Percentiles rank a stretch among this genome's conserved stretches.
Evolutionary conservation across 1,139 yeast genomes (phyloP).

Genomic region (Pichia sp.): DNA sequence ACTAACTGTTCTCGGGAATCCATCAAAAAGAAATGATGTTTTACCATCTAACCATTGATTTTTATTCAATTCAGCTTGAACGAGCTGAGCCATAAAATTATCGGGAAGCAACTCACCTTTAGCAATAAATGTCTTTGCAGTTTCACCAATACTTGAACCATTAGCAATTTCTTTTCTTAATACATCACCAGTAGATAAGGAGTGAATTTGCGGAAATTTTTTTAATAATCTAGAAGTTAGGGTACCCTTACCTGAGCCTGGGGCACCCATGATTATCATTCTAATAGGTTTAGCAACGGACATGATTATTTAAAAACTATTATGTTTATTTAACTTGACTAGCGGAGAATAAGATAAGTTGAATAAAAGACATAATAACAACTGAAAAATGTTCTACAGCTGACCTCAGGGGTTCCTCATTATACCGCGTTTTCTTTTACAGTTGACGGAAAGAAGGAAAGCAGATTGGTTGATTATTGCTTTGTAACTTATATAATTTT

Average conservation of each 20-base stretch:
- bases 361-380: no score
- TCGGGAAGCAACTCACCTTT: slow-evolving; percentile 74
- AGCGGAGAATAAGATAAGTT: neutral
- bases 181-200: slow-evolving; percentile 81
- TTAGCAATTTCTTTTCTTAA: slow-evolving; percentile 60
- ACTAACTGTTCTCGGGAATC: slow-evolving; percentile 74
- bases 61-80: slow-evolving; percentile 43
- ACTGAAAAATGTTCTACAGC: no score
- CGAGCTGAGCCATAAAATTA: slow-evolving; percentile 51
- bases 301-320: slow-evolving; percentile 17
- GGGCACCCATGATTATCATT: slow-evolving; percentile 77
- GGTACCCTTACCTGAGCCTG: slow-evolving; percentile 94
- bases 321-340: neutral
- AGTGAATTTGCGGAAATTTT: slow-evolving; percentile 40
- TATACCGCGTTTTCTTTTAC: no score
- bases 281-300: slow-evolving; percentile 28
- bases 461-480: no score
- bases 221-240: slow-evolving; percentile 61
- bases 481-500: no score
- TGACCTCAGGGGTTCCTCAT: no score
- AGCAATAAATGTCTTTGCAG: slow-evolving; percentile 51
- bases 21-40: slow-evolving; percentile 75
- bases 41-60: slow-evolving; percentile 41
- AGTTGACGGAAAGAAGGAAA: no score
- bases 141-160: slow-evolving; percentile 49